These are phyloP conservation scores for Sanghuangporus sanghuang DNA, from an alignment of 1,284 basidiomycete genomes.

Conservation along the genomic window DNA sequence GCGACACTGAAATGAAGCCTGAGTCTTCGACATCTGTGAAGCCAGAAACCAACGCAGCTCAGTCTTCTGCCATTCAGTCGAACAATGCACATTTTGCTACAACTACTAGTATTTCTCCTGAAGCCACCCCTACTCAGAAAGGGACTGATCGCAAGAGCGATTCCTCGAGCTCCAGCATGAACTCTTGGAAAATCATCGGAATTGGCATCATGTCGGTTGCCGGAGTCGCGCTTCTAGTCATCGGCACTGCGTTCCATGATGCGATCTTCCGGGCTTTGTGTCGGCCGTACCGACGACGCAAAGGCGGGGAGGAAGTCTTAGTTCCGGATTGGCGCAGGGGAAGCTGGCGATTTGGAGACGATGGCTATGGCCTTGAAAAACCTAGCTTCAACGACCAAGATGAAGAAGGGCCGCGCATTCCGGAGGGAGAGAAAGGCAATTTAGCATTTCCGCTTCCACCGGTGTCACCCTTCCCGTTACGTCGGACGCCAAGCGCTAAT, in stretches of 20 bases:
- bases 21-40: neutral
- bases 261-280: slow-evolving; percentile 2
- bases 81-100: neutral
- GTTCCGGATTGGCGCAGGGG: slow-evolving; percentile 16
- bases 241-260: slow-evolving; percentile 16
- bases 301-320: slow-evolving; percentile 7
- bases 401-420: slow-evolving; percentile 2
- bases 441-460: slow-evolving; percentile 9
- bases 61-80: neutral
- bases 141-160: neutral
- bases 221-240: slow-evolving; percentile 6
- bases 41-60: neutral
- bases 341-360: slow-evolving; percentile 15
- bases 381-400: neutral
- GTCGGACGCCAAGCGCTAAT: slow-evolving; percentile 7
- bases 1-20: neutral
- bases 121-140: neutral
- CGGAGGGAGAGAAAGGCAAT: neutral
- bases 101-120: neutral
- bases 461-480: slow-evolving; percentile 12
- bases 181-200: slow-evolving; percentile 18
- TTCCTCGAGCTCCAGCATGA: slow-evolving; percentile 8
- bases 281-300: neutral
- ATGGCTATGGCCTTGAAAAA: neutral
- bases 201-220: slow-evolving; percentile 14